Base-by-base conservation (phyloP, 805 yeast genomes). In the Lipomyces anomalus region DNA sequence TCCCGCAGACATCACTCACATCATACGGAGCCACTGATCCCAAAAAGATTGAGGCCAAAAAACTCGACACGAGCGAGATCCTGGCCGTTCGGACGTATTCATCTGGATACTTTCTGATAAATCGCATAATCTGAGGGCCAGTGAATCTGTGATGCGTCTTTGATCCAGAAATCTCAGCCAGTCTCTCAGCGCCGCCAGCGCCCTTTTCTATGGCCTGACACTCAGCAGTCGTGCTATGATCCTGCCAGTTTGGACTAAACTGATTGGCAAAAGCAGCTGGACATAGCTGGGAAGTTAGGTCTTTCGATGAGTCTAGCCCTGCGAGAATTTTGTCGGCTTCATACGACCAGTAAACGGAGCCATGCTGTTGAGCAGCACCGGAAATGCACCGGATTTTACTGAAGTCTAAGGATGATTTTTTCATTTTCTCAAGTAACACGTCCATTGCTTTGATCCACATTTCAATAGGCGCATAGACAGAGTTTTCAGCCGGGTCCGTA, bases 291-390 rank as follows among this genome's bases (percentile, higher is more conserved):
- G 67, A 71, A 30, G 68, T 60, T 40, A 84, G 66, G 1, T 68
- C 48, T 3, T 54, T 48, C 0, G 59, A 22, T 0, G 68, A 53
- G 11, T 59, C 50, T 45, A 84, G 64, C 0, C 56, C 47, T 1
- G 48, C 35, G 42, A 87, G 67, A 2, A 70, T 50, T 0, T 53
- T 48, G 1, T 65, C 62, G 0, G 84, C 80, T 5, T 66, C 55
- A 3, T 63, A 21, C 1, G 85, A 72, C 90, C 94, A 85, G 59
- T 70, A 88, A 1, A 89, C 88, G 1, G 94, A 82, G 0, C 95
- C 96, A 60, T 88, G 96, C 59, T 88, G 96, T 65, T 88, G 95
- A 46, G 94, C 83, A 0, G 95, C 86, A 0, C 96, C 96, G 36
- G 84, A 74, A 40, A 88, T 73, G 1, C 84, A 87, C 34, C 57